Base-by-base conservation (phyloP, 805 yeast genomes). In the Candida yuanshanica region DNA sequence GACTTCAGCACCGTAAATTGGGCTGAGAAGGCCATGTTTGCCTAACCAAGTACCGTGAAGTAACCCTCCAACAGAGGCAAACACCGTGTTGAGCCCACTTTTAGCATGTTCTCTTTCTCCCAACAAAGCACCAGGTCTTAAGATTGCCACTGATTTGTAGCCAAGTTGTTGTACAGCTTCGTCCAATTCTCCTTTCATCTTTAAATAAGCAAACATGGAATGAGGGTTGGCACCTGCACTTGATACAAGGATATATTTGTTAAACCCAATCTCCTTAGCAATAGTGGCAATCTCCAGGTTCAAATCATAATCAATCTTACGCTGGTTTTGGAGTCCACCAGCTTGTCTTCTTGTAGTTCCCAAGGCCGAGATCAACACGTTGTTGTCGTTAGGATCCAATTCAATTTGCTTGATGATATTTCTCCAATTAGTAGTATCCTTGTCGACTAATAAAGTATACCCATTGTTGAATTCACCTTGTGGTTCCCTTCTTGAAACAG, bases 271-370 rank as follows among this genome's bases (percentile, higher is more conserved):
- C 5, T 67, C 77, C 56, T 77, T 81, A 1, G 95, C 95, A 6
- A 81, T 81, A 50, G 77, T 74, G 5, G 95, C 95, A 27, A 82
- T 64, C 31, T 70, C 77, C 32, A 75, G 58, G 55, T 86, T 87
- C 51, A 82, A 66, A 42, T 84, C 95, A 50, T 80, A 75, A 55
- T 89, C 96, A 50, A 89, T 79, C 51, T 71, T 69, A 49, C 72
- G 69, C 62, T 85, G 93, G 20, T 77, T 73, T 20, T 75, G 85
- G n/a, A 78, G 64, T 1, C 83, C 70, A 14, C 95, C 95, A 5
- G 88, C 95, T 23, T 63, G 70, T 2, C 74, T 81, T 39, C 74
- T 71, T 1, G 95, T 86, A 7, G 95, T 83, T 7, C 90, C 95
- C 49, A 89, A 72, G 0, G 81, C 79, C 2, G 86, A 75, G 48